Base-by-base conservation (phyloP, 2,329 filamentous ascomycete genomes). In the Clonostachys solani region DNA sequence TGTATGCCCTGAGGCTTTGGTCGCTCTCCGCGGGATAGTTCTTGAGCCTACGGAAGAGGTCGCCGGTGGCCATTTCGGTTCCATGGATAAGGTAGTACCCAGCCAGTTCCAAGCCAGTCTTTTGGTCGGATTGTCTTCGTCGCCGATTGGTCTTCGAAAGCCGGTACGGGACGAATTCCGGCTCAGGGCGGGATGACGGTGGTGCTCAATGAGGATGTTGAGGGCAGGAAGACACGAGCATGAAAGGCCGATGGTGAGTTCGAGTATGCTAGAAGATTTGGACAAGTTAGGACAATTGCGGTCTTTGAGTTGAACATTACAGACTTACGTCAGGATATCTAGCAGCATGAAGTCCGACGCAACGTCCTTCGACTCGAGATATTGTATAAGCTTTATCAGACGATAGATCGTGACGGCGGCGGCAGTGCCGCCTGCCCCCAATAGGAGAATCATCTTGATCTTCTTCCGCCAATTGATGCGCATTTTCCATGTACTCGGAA, bases 401-500 rank as follows among this genome's bases (percentile, higher is more conserved):
- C 61, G 54, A 37, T 55, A 62, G 4, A 54, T 46, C 10, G 61
- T 64, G 6, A 60, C 54, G 6, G 49, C 57, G 4, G 51, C 56
- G 5, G 59, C 61, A 2, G 55, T 52, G 3, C 60, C 60, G 2
- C 62, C 61, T 1, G 59, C 55, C 2, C 59, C 54, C 8, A 65
- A 53, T 45, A 65, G 54, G 16, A 49, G 45, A 3, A 53, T 50
- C 18, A 66, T 60, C 42, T 60, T 62, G 5, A 64, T 16, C 50
- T 64, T 66, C 46, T 62, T 63, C 3, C 40, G 43, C 16, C 53
- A 23, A 1, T 56, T 49, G 48, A 63, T 52, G 17, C 56, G 53
- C 23, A 67, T 47, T 2, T 50, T 54, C 58, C 55, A 61, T 4
- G 57, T 55, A 40, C 66, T 45, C 0, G 59, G 53, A 5, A 65